Evolutionary conservation across 768 basidiomycete species (phyloP).

Genomic region (Leccinum boreale): DNA sequence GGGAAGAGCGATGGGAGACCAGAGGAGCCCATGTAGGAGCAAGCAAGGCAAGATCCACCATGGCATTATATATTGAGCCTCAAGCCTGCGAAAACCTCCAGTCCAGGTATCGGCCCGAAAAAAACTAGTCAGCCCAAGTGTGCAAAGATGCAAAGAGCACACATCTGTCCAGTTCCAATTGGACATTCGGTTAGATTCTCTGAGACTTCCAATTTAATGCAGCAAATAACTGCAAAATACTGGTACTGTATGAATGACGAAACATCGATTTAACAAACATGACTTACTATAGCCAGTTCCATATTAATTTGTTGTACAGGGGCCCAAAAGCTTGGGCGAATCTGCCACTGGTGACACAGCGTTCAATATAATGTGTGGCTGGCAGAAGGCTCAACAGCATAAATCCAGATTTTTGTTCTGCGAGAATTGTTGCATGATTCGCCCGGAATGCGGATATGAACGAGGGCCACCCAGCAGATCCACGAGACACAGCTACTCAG

Average conservation of each 20-base stretch:
- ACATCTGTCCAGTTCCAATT: neutral
- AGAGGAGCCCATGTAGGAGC: neutral
- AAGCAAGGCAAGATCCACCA: neutral
- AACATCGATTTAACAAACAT: neutral
- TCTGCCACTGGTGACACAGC: too few species aligned
- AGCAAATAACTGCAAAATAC: neutral
- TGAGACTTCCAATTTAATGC: neutral
- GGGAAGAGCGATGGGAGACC: neutral
- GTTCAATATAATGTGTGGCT: too few species aligned
- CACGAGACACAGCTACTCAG: too few species aligned
- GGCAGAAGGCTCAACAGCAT: too few species aligned
- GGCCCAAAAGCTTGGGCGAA: neutral
- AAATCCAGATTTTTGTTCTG: too few species aligned
- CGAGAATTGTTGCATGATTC: too few species aligned
- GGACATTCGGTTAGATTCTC: neutral
- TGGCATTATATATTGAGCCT: conserved; percentile 2
- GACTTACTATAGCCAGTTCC: neutral
- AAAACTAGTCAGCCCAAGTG: neutral
- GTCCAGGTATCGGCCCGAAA: neutral
- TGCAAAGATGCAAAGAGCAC: neutral
- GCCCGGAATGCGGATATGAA: too few species aligned
- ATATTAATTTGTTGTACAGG: neutral
- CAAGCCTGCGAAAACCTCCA: neutral
- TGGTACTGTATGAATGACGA: neutral
- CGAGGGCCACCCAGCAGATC: too few species aligned